phyloP scores from a whole-genome alignment of 164 flowering plant species.

The Sextonia rubra region DNA sequence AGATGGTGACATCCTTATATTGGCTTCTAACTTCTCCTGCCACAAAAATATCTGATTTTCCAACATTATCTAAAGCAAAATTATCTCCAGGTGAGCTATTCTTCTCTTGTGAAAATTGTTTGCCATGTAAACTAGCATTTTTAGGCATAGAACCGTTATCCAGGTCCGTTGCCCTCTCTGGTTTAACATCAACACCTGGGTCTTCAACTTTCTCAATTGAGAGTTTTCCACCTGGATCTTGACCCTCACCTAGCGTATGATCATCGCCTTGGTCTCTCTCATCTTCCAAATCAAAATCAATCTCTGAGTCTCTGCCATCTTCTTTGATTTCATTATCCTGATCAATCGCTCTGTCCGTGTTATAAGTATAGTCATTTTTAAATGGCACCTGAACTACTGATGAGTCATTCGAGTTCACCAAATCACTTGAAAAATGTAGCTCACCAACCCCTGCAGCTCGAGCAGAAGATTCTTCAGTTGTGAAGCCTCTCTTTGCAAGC shows the following conservation, averaged over 20 bases:
- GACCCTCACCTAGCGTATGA: constrained; percentile 17
- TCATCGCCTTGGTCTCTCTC: constrained; percentile 14
- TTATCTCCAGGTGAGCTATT: constrained; percentile 17
- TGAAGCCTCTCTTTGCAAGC: constrained; percentile 12
- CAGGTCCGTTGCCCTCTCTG: constrained; percentile 12
- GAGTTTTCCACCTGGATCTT: constrained; percentile 11
- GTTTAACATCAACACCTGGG: constrained; percentile 5
- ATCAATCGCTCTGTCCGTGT: constrained; percentile 16
- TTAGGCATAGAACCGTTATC: constrained; percentile 18
- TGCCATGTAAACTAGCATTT: constrained; percentile 11
- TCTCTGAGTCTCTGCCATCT: constrained; percentile 12
- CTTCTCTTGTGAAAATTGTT: constrained; percentile 21
- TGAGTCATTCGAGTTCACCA: constrained; percentile 11
- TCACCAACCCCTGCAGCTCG: constrained; percentile 23
- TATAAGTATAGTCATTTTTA: constrained; percentile 7
- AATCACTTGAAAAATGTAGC: constrained; percentile 20
- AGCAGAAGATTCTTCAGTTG: constrained; percentile 13
- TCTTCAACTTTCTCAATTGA: constrained; percentile 13
- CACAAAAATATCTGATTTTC: constrained; percentile 4
- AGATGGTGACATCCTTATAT: constrained; percentile 3
- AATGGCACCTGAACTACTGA: constrained; percentile 13
- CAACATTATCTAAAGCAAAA: background rate
- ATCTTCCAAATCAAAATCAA: constrained; percentile 18
- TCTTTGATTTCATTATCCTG: constrained; percentile 10
- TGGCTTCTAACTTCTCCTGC: constrained; percentile 7